These are phyloP conservation scores for Prosopis cineraria DNA, from an alignment of 306 rosid genomes.

Conservation along the genomic window DNA sequence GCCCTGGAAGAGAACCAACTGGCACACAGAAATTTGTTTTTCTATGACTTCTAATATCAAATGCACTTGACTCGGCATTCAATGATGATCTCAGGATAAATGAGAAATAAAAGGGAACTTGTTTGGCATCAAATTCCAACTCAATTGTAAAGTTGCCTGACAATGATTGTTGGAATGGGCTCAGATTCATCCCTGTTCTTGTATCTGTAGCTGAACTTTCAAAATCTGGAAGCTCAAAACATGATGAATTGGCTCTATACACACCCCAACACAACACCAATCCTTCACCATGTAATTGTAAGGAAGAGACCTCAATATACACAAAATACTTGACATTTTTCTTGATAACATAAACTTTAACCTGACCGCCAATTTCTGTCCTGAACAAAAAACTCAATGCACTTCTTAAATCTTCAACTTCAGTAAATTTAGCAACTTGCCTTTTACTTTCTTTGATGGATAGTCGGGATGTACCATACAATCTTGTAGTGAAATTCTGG, in stretches of 20 bases:
- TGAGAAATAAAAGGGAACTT: constrained; percentile 75
- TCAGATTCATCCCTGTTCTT: constrained; percentile 36
- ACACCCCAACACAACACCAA: constrained; percentile 70
- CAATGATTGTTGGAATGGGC: constrained; percentile 46
- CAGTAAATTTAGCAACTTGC: constrained; percentile 28
- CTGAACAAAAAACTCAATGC: constrained; percentile 64
- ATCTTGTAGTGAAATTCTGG: constrained; percentile 34
- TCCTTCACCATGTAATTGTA: constrained; percentile 32
- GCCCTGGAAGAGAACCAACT: constrained; percentile 68
- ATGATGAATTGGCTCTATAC: constrained; percentile 61
- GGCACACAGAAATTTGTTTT: constrained; percentile 77
- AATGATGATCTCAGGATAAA: constrained; percentile 52
- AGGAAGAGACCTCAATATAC: constrained; percentile 57
- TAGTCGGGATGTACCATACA: constrained; percentile 47
- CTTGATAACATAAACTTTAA: constrained; percentile 66
- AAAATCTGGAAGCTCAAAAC: constrained; percentile 38
- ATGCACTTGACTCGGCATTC: constrained; percentile 38
- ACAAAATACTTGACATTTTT: constrained; percentile 48
- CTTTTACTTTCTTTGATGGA: constrained; percentile 51
- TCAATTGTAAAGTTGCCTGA: constrained; percentile 48
- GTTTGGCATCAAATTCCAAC: constrained; percentile 67
- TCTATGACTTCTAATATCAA: constrained; percentile 69
- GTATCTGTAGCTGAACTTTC: constrained; percentile 34
- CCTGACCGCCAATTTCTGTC: constrained; percentile 69
- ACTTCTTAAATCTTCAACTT: constrained; percentile 45